Evolutionary conservation across 1,284 basidiomycete species (phyloP).

Genomic region (Fistulina hepatica): DNA sequence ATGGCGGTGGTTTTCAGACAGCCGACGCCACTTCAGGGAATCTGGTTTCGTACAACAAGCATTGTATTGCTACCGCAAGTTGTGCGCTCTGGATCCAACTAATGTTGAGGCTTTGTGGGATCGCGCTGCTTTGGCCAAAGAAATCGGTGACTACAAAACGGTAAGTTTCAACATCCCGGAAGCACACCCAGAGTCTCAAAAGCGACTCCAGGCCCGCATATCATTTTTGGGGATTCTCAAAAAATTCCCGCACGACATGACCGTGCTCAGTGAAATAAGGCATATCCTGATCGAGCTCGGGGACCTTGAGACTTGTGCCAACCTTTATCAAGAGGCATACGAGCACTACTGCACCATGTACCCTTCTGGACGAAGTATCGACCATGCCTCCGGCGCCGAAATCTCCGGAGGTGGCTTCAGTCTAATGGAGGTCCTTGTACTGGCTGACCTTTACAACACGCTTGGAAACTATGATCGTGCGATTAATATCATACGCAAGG

Average conservation of each 20-base stretch:
- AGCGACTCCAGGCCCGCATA: constrained; percentile 47
- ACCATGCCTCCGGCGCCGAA: constrained; percentile 28
- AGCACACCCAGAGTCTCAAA: not conserved
- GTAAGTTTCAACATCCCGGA: constrained; percentile 27
- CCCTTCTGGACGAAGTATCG: constrained; percentile 27
- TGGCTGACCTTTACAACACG: constrained; percentile 77
- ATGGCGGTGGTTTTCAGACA: not conserved
- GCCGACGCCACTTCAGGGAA: constrained; percentile 31
- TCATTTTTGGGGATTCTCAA: constrained; percentile 71
- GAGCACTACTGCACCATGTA: constrained; percentile 30
- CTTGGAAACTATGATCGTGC: constrained; percentile 61
- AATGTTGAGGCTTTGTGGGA: constrained; percentile 90
- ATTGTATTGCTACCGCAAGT: constrained; percentile 85
- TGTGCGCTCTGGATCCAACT: constrained; percentile 66
- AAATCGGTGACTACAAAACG: constrained; percentile 59
- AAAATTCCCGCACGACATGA: constrained; percentile 71
- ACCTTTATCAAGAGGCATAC: constrained; percentile 55
- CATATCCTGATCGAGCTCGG: constrained; percentile 65
- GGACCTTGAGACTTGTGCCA: constrained; percentile 53
- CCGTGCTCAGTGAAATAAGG: constrained; percentile 71
- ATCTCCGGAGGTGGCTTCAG: constrained; percentile 41
- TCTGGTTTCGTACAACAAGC: constrained; percentile 75
- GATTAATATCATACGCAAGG: constrained; percentile 61
- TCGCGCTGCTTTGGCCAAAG: constrained; percentile 72
- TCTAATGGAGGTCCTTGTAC: constrained; percentile 58